Base-by-base conservation (phyloP, 2,329 filamentous ascomycete genomes). In the Pestalotiopsis sp. region DNA sequence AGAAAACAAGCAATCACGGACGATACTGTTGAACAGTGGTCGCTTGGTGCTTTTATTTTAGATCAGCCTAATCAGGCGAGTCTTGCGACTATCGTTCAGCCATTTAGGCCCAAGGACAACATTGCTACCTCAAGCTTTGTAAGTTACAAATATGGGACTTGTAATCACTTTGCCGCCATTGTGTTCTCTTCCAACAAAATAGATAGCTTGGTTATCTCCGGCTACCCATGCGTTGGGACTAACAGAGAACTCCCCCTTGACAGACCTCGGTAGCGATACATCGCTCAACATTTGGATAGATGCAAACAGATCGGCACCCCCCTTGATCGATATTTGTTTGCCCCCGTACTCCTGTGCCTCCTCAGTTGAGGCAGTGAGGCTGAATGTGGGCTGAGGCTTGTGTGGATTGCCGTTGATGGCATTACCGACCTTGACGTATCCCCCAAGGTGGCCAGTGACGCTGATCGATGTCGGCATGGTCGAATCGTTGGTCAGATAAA, bases 121-220 rank as follows among this genome's bases (percentile, higher is more conserved):
- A 44, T 6, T 52, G 44, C 44, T 52, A 52, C n/a, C 17, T 52
- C 17, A 52, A 9, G 44, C 44, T n/a, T 9, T n/a, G n/a, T 58
- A 58, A 13, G 6, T 58, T 13, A 58, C 1, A 22, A 62, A 64
- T 6, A 64, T 24, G 4, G 62, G 62, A 13, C 44, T 64, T n/a
- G 62, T 38, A 1, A 64, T 55, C 7, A 55, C 40, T 39, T 64
- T 64, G 17, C 44, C 44, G 22, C 39, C 62, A 38, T 26, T 62
- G 20, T 44, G 30, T 62, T 62, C 59, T 30, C 59, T 62, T 3
- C 59, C 59, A 3, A 62, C 59, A 62, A 62, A 62, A 13, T 62
- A 62, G 2, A 62, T 40, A 17, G 59, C 59, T 17, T 24, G 17
- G 6, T 24, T 10, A 1, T 62, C 59, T 2, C 59, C 59, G 9